These are phyloP conservation scores for Aspergillus pseudotamarii DNA, from an alignment of 2,329 filamentous ascomycete species.

Conservation along the genomic window DNA sequence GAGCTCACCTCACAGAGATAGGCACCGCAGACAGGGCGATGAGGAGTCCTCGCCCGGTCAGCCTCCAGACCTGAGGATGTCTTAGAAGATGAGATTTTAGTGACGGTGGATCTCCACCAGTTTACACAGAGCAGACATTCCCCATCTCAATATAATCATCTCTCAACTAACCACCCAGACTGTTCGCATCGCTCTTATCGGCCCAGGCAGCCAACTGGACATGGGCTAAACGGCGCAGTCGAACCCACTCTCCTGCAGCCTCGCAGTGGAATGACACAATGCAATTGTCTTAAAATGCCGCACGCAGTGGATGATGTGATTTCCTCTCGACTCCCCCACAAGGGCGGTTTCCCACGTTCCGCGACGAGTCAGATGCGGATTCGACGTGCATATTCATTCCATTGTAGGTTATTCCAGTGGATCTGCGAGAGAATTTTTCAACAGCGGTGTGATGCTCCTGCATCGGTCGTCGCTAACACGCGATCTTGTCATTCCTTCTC, in stretches of 20 bases:
- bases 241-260: not conserved
- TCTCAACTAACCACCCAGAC: not conserved
- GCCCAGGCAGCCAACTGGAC: not conserved
- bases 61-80: not conserved
- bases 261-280: not conserved
- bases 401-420: not conserved
- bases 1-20: not conserved
- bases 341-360: not conserved
- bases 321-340: not conserved
- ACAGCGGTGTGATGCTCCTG: conserved; percentile 11
- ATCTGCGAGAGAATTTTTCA: not conserved
- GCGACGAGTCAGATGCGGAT: not conserved
- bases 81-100: not conserved
- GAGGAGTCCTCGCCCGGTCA: not conserved
- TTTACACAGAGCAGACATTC: not conserved
- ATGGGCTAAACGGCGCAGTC: not conserved
- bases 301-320: not conserved
- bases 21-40: not conserved
- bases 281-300: not conserved
- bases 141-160: not conserved
- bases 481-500: not conserved
- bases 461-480: not conserved
- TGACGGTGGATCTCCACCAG: not conserved
- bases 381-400: not conserved
- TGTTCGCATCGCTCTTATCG: not conserved